A percentile compares a stretch with the other conserved stretches of the same genome.
These are phyloP conservation scores for Colletotrichum cuscutae DNA, from an alignment of 2,329 filamentous ascomycete species.

Conservation along the genomic window DNA sequence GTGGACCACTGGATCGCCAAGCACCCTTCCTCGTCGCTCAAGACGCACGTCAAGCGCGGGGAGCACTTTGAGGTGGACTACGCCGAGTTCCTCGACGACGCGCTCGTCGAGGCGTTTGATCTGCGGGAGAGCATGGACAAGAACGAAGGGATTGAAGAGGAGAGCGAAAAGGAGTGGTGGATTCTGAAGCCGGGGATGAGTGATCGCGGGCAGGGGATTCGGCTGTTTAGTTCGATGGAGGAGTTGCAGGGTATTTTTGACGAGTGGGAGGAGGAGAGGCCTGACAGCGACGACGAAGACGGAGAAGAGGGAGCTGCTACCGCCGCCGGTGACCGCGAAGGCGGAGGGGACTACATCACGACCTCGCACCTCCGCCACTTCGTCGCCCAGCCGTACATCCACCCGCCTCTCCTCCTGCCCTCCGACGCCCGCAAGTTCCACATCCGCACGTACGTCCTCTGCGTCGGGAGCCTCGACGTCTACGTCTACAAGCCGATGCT, in stretches of 20 bases:
- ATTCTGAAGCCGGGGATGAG: slow-evolving; percentile 98
- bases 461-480: slow-evolving; percentile 79
- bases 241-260: slow-evolving; percentile 91
- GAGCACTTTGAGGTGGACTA: slow-evolving; percentile 96
- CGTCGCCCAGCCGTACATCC: slow-evolving; percentile 93
- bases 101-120: slow-evolving; percentile 90
- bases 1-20: slow-evolving; percentile 89
- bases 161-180: slow-evolving; percentile 82
- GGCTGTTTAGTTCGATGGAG: slow-evolving; percentile 86
- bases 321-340: slow-evolving; percentile 40
- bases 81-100: slow-evolving; percentile 95
- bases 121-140: slow-evolving; percentile 79
- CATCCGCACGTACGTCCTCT: slow-evolving; percentile 90
- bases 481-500: slow-evolving; percentile 94
- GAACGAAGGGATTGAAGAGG: slow-evolving; percentile 57
- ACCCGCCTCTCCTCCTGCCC: slow-evolving; percentile 81
- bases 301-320: slow-evolving; percentile 47
- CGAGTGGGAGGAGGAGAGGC: slow-evolving; percentile 80
- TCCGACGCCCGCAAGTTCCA: slow-evolving; percentile 88
- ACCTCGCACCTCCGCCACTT: slow-evolving; percentile 96
- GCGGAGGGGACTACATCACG: slow-evolving; percentile 67
- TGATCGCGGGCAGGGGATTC: slow-evolving; percentile 92
- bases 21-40: slow-evolving; percentile 76
- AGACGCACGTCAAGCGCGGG: slow-evolving; percentile 76
- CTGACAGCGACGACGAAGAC: slow-evolving; percentile 74